Evolutionary conservation across 2,329 filamentous ascomycete genomes (phyloP).

Genomic region (Lachnellula cervina): DNA sequence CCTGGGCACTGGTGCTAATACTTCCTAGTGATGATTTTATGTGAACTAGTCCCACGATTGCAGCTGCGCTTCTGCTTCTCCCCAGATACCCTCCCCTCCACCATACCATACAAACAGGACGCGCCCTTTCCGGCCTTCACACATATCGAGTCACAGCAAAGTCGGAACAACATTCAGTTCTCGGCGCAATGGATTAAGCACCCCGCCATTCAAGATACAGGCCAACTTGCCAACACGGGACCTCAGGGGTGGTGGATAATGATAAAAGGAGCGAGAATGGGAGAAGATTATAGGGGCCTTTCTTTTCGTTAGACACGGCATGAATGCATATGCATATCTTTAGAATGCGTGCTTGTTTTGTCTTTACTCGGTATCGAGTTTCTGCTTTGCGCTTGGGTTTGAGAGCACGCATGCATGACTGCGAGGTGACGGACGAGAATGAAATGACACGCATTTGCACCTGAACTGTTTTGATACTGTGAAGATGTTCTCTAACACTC

Average conservation of each 20-base stretch:
- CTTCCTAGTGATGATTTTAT: constrained; percentile 62
- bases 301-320: constrained; percentile 19
- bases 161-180: constrained; percentile 2
- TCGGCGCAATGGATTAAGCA: constrained; percentile 4
- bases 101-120: not conserved
- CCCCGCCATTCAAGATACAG: constrained; percentile 4
- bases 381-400: not conserved
- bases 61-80: constrained; percentile 10
- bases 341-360: constrained; percentile 16
- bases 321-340: constrained; percentile 3
- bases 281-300: constrained; percentile 15
- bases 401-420: too few species aligned
- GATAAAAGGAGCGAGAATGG: constrained; percentile 11
- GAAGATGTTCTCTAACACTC: too few species aligned
- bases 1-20: constrained; percentile 17
- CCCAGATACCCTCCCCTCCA: constrained; percentile 4
- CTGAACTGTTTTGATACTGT: too few species aligned
- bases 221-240: constrained; percentile 2
- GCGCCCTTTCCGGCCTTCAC: constrained; percentile 5
- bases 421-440: too few species aligned
- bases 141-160: constrained; percentile 3
- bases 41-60: constrained; percentile 43
- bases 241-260: constrained; percentile 3
- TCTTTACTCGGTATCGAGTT: not conserved
- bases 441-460: too few species aligned